These are phyloP conservation scores for Podila epigama DNA, from an alignment of 192 early-diverging fungal species.

Conservation along the genomic window DNA sequence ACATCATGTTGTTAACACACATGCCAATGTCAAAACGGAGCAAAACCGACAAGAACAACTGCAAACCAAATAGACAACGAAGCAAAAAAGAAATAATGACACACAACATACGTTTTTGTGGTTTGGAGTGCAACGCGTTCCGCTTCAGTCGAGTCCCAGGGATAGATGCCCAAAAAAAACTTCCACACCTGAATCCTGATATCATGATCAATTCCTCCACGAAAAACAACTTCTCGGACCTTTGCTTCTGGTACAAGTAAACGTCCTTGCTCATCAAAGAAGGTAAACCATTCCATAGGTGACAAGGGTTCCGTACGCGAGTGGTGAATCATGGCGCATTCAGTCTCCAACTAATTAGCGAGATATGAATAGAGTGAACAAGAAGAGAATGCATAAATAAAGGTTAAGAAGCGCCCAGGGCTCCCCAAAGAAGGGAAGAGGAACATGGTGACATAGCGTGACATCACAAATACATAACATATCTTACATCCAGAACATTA, in stretches of 20 bases:
- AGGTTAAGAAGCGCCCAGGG: too few relatives aligned
- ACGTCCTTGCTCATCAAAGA: conserved; percentile 66
- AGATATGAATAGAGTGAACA: too few relatives aligned
- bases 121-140: conserved; percentile 68
- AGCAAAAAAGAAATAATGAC: neutral
- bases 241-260: conserved; percentile 57
- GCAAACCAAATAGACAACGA: neutral
- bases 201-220: conserved; percentile 81
- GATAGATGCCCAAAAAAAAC: conserved; percentile 84
- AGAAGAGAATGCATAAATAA: too few relatives aligned
- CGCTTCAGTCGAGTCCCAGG: conserved; percentile 80
- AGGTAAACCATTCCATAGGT: conserved; percentile 73
- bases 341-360: conserved; percentile 47
- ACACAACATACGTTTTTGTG: conserved; percentile 57
- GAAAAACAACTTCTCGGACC: conserved; percentile 68
- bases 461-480: neutral
- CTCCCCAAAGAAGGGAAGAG: too few relatives aligned
- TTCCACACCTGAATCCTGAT: conserved; percentile 89
- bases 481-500: conserved; percentile 47
- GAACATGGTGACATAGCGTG: neutral
- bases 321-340: conserved; percentile 54
- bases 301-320: conserved; percentile 61
- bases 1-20: too few relatives aligned
- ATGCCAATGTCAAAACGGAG: too few relatives aligned
- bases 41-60: neutral